These are phyloP conservation scores for Penicillium maclennaniae DNA, from an alignment of 495 filamentous ascomycete species.

Conservation along the genomic window DNA sequence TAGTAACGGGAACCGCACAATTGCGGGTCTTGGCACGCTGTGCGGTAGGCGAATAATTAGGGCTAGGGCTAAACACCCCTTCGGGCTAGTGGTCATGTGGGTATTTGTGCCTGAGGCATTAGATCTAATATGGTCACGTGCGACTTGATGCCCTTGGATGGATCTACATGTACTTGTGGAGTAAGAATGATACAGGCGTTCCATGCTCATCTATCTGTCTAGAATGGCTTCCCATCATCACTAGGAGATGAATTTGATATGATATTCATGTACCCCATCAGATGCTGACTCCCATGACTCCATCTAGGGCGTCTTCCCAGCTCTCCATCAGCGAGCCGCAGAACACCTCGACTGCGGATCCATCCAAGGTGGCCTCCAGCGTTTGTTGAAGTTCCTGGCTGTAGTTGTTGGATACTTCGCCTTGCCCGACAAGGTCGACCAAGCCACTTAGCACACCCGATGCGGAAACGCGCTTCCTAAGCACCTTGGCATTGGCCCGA, in stretches of 20 bases:
- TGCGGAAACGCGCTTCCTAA: constrained; percentile 36
- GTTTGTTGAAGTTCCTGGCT: constrained; percentile 28
- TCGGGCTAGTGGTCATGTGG: constrained; percentile 10
- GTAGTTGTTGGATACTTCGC: constrained; percentile 22
- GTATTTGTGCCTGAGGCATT: constrained; percentile 6
- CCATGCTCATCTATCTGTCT: not conserved
- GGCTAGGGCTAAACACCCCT: constrained; percentile 19
- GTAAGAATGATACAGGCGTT: not conserved
- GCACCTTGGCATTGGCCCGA: constrained; percentile 30
- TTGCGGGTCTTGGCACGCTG: constrained; percentile 31
- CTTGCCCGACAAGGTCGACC: constrained; percentile 33
- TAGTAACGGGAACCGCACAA: constrained; percentile 32
- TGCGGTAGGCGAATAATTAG: constrained; percentile 37
- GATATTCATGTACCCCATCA: constrained; percentile 7
- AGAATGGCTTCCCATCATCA: not conserved
- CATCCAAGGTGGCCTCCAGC: constrained; percentile 33
- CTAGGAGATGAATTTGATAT: not conserved
- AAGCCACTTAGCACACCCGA: constrained; percentile 36
- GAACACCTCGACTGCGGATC: constrained; percentile 38
- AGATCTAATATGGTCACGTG: constrained; percentile 2
- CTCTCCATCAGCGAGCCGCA: constrained; percentile 45
- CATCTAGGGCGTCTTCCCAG: constrained; percentile 44
- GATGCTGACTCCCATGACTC: constrained; percentile 32
- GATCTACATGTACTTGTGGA: not conserved
- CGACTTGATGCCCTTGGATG: not conserved